Evolutionary conservation across 371 early-diverging fungal species (phyloP).

Genomic region (Lichtheimia hyalospora): DNA sequence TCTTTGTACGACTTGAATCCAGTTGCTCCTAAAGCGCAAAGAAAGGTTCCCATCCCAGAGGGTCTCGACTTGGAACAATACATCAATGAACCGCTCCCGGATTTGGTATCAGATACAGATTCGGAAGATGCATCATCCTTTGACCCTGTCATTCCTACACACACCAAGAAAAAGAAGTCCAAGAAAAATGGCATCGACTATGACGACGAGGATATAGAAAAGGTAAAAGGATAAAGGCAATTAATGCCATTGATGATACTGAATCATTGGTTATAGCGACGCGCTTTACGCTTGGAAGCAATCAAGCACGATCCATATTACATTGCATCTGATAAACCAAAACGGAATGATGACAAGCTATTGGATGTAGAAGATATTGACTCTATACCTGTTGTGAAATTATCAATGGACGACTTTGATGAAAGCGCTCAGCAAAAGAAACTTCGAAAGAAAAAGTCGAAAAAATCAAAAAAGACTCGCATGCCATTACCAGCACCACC

Average conservation of each 20-base stretch:
- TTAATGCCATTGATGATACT: background rate
- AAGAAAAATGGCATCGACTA: slow-evolving; percentile 33
- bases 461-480: slow-evolving; percentile 21
- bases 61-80: slow-evolving; percentile 83
- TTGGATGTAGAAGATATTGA: slow-evolving; percentile 67
- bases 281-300: slow-evolving; percentile 60
- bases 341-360: slow-evolving; percentile 10
- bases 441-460: slow-evolving; percentile 26
- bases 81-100: slow-evolving; percentile 75
- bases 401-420: slow-evolving; percentile 64
- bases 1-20: slow-evolving; percentile 88
- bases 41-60: slow-evolving; percentile 87
- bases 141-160: slow-evolving; percentile 13
- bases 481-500: slow-evolving; percentile 41
- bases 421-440: background rate
- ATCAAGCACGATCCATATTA: slow-evolving; percentile 77
- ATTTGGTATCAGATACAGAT: slow-evolving; percentile 45
- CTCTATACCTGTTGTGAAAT: slow-evolving; percentile 78
- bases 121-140: slow-evolving; percentile 33
- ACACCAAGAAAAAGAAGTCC: slow-evolving; percentile 19
- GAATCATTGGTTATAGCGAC: slow-evolving; percentile 37
- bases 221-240: slow-evolving; percentile 27
- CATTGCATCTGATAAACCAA: slow-evolving; percentile 47
- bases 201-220: slow-evolving; percentile 43
- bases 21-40: slow-evolving; percentile 90